phyloP scores from a whole-genome alignment of 306 rosid species.

The Lathyrus aphaca region DNA sequence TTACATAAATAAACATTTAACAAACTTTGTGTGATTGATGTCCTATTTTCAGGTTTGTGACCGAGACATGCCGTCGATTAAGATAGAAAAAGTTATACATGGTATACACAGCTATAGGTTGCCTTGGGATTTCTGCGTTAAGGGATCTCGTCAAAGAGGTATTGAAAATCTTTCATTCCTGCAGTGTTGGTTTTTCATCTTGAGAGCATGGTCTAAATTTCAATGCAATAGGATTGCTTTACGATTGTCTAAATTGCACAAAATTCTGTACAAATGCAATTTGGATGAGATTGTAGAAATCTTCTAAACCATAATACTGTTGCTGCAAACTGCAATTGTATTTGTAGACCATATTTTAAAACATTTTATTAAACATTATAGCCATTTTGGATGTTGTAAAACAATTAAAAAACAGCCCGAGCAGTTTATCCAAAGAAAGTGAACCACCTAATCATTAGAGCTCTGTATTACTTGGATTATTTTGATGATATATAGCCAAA shows the following conservation, averaged over 20 bases:
- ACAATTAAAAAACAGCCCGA: background rate
- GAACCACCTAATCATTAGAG: background rate
- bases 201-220: background rate
- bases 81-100: slow-evolving; percentile 82
- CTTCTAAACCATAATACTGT: background rate
- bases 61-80: slow-evolving; percentile 64
- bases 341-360: background rate
- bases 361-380: slow-evolving; percentile 29
- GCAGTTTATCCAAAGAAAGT: background rate
- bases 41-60: slow-evolving; percentile 69
- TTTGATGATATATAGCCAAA: too few species aligned
- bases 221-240: too few species aligned
- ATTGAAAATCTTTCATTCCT: slow-evolving; percentile 34
- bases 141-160: slow-evolving; percentile 85
- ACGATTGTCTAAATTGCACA: background rate
- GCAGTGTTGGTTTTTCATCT: slow-evolving; percentile 28
- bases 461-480: too few species aligned
- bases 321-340: background rate
- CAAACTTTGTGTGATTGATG: slow-evolving; percentile 24
- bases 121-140: slow-evolving; percentile 79
- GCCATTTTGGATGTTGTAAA: slow-evolving; percentile 21
- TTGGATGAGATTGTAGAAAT: background rate
- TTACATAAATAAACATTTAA: background rate
- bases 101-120: slow-evolving; percentile 88
- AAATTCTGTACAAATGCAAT: too few species aligned